Base-by-base conservation (phyloP, 176 grass and related monocot genomes). In the Tillandsia fasciculata region DNA sequence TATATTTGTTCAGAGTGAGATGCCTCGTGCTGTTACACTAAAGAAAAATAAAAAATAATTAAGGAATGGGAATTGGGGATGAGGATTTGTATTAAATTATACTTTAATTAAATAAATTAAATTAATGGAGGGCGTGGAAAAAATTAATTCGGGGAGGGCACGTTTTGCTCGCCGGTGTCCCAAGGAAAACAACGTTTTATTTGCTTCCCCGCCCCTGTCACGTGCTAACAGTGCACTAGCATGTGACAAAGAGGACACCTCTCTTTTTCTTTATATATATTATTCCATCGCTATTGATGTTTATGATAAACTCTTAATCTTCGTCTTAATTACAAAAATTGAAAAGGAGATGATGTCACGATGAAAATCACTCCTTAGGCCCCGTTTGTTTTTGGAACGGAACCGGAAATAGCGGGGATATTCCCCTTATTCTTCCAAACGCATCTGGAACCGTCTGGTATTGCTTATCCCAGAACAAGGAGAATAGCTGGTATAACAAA, bases 121-220 rank as follows among this genome's bases (percentile, higher is more conserved):
- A 17, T 9, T 59, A 59, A 59, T 59, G 56, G n/a, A 1, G 17
- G 56, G n/a, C 20, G 8, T 9, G 12, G 4, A 8, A 20, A n/a
- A 57, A 59, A 59, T 23, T 61, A 9, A 6, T 2, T 11, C 17
- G 51, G 22, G 51, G 12, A 63, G 27, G 71, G 63, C 80, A 82
- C 80, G 74, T 82, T 82, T 82, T 82, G 51, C 80, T 82, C 74
- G 63, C 64, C 3, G 26, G 9, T 53, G 47, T 68, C 74, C 33
- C 8, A 3, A 2, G 42, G 20, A 3, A 1, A 0, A 51, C 1
- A 52, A 64, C 18, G 49, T 77, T 63, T 56, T 77, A 58, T 20
- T 26, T 26, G 47, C 64, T 26, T 33, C 64, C 12, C 33, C 65
- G 33, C 22, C 64, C 24, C 26, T 49, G 11, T 73, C 81, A 73